phyloP scores from a whole-genome alignment of 1,139 yeast genomes.

The Saccharomyces uvarum region DNA sequence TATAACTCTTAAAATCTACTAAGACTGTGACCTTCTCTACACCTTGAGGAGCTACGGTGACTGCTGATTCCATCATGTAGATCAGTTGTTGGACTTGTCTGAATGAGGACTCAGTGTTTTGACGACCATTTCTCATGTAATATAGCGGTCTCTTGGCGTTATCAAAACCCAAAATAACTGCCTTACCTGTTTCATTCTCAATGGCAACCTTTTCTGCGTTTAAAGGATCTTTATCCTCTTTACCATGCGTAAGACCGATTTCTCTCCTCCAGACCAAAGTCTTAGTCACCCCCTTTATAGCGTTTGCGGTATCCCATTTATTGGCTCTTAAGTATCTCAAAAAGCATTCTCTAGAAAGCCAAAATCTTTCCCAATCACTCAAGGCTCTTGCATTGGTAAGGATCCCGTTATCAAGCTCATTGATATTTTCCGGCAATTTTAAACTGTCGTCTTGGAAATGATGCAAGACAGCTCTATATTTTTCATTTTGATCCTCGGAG shows the following conservation, averaged over 20 bases:
- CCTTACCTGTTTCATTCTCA: constrained; percentile 85
- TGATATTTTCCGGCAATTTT: constrained; percentile 30
- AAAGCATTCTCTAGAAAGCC: constrained; percentile 86
- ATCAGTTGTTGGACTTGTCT: constrained; percentile 90
- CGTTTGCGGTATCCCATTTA: constrained; percentile 68
- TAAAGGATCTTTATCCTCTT: constrained; percentile 36
- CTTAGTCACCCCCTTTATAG: constrained; percentile 64
- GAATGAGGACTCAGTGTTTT: constrained; percentile 77
- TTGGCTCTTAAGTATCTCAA: constrained; percentile 82
- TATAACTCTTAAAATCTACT: constrained; percentile 75
- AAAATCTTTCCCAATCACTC: constrained; percentile 61
- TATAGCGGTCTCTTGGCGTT: constrained; percentile 78
- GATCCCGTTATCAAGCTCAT: constrained; percentile 32
- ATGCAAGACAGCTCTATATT: constrained; percentile 48
- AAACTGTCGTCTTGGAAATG: constrained; percentile 47
- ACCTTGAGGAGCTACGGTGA: constrained; percentile 88
- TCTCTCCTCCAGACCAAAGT: constrained; percentile 86
- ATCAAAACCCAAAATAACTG: constrained; percentile 80
- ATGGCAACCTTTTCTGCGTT: constrained; percentile 54
- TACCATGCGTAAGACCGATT: constrained; percentile 66
- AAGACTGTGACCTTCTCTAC: constrained; percentile 83
- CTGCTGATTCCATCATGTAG: constrained; percentile 79
- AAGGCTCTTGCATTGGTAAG: constrained; percentile 33
- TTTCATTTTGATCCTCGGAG: constrained; percentile 45
- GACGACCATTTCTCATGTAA: constrained; percentile 84